phyloP scores from a whole-genome alignment of 441 rosid species.

The Lepidium campestre region DNA sequence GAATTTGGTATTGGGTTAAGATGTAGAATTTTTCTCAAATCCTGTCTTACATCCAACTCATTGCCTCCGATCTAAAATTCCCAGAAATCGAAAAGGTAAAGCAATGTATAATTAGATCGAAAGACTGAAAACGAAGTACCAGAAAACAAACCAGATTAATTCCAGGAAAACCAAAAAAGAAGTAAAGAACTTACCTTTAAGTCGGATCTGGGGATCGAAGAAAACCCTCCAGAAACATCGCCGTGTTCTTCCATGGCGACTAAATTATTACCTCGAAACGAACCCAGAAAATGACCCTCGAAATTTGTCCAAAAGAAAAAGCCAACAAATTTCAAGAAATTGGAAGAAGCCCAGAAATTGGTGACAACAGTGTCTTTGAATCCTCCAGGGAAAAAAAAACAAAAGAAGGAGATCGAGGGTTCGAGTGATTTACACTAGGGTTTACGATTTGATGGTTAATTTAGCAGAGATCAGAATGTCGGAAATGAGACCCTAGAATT shows the following conservation, averaged over 20 bases:
- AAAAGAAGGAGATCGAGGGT: neutral
- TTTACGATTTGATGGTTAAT: conserved; percentile 13
- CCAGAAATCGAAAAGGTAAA: conserved; percentile 10
- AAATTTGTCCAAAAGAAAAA: neutral
- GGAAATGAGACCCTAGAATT: conserved; percentile 17
- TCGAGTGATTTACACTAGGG: neutral
- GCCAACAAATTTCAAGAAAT: neutral
- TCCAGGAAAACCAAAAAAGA: neutral
- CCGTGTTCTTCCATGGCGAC: conserved; percentile 39
- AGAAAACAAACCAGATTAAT: neutral
- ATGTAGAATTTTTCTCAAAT: conserved; percentile 35
- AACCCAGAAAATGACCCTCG: neutral
- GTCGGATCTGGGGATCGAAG: conserved; percentile 32
- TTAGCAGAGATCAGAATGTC: conserved; percentile 1
- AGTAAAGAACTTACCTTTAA: conserved; percentile 35
- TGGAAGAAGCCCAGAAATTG: neutral
- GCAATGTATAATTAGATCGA: neutral
- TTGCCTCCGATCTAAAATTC: conserved; percentile 31
- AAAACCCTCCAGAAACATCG: conserved; percentile 25
- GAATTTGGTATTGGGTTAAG: conserved; percentile 34
- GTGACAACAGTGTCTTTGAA: neutral
- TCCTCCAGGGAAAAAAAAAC: neutral
- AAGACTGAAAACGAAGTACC: neutral
- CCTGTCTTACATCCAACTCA: conserved; percentile 33
- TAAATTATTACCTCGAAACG: neutral